Conservation (phyloP, 345 rosid species). For the Combretum micranthum region DNA sequence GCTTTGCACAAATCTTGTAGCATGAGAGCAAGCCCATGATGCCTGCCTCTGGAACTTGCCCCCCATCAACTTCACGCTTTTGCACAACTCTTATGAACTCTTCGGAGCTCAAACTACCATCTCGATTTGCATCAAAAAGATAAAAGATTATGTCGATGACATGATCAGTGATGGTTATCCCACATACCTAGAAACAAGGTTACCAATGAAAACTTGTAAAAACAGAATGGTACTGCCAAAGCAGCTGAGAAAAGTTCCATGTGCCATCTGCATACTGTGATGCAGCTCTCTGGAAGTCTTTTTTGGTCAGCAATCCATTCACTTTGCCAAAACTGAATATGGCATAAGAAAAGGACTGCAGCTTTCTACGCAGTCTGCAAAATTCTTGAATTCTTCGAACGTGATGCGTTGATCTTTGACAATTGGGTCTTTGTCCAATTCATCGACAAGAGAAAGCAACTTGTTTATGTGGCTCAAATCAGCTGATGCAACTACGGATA, state of each 20-base stretch:
- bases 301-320: conserved; percentile 43
- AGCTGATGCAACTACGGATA: conserved; percentile 62
- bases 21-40: conserved; percentile 31
- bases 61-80: conserved; percentile 27
- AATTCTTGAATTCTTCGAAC: conserved; percentile 46
- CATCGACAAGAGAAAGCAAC: conserved; percentile 49
- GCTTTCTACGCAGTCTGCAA: conserved; percentile 41
- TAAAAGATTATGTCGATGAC: conserved; percentile 52
- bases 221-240: no score
- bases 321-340: conserved; percentile 56
- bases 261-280: conserved; percentile 26
- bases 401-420: conserved; percentile 35
- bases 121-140: conserved; percentile 46
- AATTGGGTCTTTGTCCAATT: conserved; percentile 21
- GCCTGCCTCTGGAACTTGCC: conserved; percentile 22
- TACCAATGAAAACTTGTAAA: neutral
- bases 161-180: conserved; percentile 28
- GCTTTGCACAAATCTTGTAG: conserved; percentile 24
- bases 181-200: conserved; percentile 38
- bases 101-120: conserved; percentile 43
- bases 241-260: neutral
- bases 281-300: conserved; percentile 67
- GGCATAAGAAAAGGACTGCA: conserved; percentile 55
- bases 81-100: conserved; percentile 50
- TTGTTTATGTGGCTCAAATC: conserved; percentile 40